phyloP scores from a whole-genome alignment of 805 yeast species.

The Ogataea trehaloabstinens region DNA sequence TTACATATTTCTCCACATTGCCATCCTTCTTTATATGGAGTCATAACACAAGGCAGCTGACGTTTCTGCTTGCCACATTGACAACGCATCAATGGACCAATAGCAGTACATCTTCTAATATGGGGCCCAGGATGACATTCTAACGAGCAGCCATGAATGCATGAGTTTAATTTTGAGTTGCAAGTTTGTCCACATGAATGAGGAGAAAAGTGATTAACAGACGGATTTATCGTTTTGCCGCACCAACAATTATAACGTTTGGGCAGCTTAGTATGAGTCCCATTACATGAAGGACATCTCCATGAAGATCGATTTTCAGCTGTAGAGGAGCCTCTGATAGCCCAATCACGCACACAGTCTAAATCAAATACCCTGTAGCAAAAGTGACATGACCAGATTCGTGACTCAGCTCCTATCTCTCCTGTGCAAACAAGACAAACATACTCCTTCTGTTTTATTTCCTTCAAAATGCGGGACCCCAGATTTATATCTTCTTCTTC shows the following conservation, averaged over 20 bases:
- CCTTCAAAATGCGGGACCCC: constrained; percentile 43
- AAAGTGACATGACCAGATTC: constrained; percentile 73
- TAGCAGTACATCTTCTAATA: constrained; percentile 68
- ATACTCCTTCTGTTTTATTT: constrained; percentile 67
- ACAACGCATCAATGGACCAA: constrained; percentile 70
- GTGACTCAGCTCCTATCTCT: constrained; percentile 63
- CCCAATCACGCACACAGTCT: constrained; percentile 86
- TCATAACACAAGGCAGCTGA: constrained; percentile 71
- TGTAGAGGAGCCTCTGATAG: constrained; percentile 67
- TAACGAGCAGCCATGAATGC: constrained; percentile 73
- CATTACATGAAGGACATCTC: constrained; percentile 86
- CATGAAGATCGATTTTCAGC: constrained; percentile 57
- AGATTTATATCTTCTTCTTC: constrained; percentile 11
- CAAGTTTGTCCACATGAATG: constrained; percentile 91
- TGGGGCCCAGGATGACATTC: constrained; percentile 92
- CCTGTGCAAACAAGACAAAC: constrained; percentile 87
- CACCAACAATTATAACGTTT: constrained; percentile 81
- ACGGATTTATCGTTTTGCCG: constrained; percentile 71
- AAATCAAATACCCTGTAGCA: constrained; percentile 86
- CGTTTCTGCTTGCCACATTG: constrained; percentile 66
- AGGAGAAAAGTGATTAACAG: constrained; percentile 56
- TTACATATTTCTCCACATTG: constrained; percentile 61
- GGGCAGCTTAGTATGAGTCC: constrained; percentile 45
- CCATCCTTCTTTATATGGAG: constrained; percentile 70
- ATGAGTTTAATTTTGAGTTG: constrained; percentile 47